A percentile compares a stretch with the other conserved stretches of the same genome.
These are phyloP conservation scores for Penicillium janthinellum DNA, from an alignment of 2,329 filamentous ascomycete genomes.

Conservation along the genomic window DNA sequence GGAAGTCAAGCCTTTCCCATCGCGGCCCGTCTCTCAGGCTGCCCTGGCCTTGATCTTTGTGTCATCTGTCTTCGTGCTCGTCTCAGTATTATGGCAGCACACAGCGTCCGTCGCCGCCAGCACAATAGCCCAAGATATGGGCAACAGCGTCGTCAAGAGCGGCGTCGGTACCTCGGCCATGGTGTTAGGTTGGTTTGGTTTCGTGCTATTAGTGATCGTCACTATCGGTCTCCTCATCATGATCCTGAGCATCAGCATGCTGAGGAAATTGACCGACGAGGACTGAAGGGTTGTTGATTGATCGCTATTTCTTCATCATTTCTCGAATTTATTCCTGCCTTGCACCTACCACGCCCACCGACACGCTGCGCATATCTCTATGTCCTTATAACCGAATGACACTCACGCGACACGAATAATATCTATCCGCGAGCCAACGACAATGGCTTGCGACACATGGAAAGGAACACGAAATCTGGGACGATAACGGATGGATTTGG, in stretches of 20 bases:
- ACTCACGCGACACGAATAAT: slow-evolving; percentile 32
- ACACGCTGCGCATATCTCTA: slow-evolving; percentile 11
- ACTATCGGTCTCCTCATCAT: slow-evolving; percentile 93
- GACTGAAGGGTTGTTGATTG: slow-evolving; percentile 28
- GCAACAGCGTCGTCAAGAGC: slow-evolving; percentile 81
- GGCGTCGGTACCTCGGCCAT: slow-evolving; percentile 94
- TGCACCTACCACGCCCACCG: slow-evolving; percentile 11
- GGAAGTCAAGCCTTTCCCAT: slow-evolving; percentile 93
- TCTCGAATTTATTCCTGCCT: slow-evolving; percentile 13
- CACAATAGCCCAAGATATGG: slow-evolving; percentile 88
- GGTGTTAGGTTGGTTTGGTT: slow-evolving; percentile 97
- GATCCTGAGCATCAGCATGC: slow-evolving; percentile 87
- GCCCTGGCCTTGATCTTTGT: slow-evolving; percentile 89
- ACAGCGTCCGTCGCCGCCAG: slow-evolving; percentile 95
- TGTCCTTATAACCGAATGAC: slow-evolving; percentile 22
- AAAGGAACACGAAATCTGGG: slow-evolving; percentile 16
- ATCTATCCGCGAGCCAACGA: slow-evolving; percentile 17
- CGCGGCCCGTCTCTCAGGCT: slow-evolving; percentile 86
- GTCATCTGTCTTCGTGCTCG: slow-evolving; percentile 65
- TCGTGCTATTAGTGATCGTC: slow-evolving; percentile 88
- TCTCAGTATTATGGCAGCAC: slow-evolving; percentile 67
- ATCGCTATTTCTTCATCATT: slow-evolving; percentile 10
- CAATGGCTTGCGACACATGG: slow-evolving; percentile 15
- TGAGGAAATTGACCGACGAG: slow-evolving; percentile 62
- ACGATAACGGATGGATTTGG: slow-evolving; percentile 15